phyloP scores from a whole-genome alignment of 345 rosid species.

The Erodium maritimum region DNA sequence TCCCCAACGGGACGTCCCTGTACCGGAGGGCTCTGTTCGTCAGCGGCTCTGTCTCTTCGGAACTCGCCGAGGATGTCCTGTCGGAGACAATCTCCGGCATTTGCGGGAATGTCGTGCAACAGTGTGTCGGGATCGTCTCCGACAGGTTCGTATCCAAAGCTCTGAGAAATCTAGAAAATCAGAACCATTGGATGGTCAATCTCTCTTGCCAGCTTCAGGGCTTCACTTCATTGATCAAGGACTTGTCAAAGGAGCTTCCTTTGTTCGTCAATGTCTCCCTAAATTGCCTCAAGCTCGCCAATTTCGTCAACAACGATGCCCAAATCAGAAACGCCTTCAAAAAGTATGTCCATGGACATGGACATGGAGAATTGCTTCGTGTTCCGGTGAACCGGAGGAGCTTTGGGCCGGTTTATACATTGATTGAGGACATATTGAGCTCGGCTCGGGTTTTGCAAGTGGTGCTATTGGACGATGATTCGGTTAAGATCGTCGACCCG shows the following conservation, averaged over 20 bases:
- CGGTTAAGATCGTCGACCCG: constrained; percentile 70
- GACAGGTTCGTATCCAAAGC: constrained; percentile 84
- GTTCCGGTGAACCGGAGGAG: constrained; percentile 43
- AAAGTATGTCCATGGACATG: constrained; percentile 79
- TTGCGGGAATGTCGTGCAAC: constrained; percentile 73
- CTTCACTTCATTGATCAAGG: constrained; percentile 64
- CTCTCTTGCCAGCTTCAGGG: constrained; percentile 84
- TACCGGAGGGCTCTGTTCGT: constrained; percentile 66
- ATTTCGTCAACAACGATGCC: constrained; percentile 51
- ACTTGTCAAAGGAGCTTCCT: constrained; percentile 67
- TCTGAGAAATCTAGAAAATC: constrained; percentile 69
- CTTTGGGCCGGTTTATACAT: constrained; percentile 36
- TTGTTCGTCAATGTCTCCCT: constrained; percentile 47
- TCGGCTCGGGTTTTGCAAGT: constrained; percentile 65
- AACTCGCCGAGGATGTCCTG: constrained; percentile 78
- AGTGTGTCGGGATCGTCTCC: constrained; percentile 88
- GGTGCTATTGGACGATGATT: constrained; percentile 63
- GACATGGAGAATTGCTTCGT: constrained; percentile 46
- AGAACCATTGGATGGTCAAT: constrained; percentile 95
- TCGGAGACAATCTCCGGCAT: constrained; percentile 70
- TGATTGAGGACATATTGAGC: constrained; percentile 68
- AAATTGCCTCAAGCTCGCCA: constrained; percentile 64
- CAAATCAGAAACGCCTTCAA: constrained; percentile 52
- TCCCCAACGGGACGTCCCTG: constrained; percentile 96
- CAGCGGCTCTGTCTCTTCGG: constrained; percentile 54